Evolutionary conservation across 1,284 basidiomycete species (phyloP).

Genomic region (Amylostereum areolatum): DNA sequence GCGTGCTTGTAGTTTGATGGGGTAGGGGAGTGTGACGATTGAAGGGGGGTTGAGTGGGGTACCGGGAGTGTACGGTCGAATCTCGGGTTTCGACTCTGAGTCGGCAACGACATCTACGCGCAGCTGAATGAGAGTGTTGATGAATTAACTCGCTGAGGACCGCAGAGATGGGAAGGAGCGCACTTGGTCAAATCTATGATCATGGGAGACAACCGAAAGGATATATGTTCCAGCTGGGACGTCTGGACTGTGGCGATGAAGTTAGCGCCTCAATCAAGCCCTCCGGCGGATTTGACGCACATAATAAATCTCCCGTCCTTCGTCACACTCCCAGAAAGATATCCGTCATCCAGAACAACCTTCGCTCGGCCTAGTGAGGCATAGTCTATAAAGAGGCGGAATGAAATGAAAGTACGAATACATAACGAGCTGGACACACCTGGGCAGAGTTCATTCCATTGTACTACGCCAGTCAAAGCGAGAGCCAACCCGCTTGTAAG

Average conservation of each 20-base stretch:
- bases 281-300: constrained; percentile 30
- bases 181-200: constrained; percentile 67
- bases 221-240: constrained; percentile 62
- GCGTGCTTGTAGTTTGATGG: constrained; percentile 50
- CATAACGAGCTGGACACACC: constrained; percentile 32
- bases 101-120: constrained; percentile 54
- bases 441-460: constrained; percentile 62
- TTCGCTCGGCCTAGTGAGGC: constrained; percentile 47
- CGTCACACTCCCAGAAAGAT: constrained; percentile 44
- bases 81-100: constrained; percentile 38
- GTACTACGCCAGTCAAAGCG: constrained; percentile 53
- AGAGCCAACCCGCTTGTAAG: constrained; percentile 29
- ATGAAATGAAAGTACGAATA: not conserved
- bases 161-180: constrained; percentile 11
- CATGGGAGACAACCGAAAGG: constrained; percentile 58
- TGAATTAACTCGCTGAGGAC: not conserved
- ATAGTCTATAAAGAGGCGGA: constrained; percentile 27
- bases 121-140: constrained; percentile 31
- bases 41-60: constrained; percentile 63
- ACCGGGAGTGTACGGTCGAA: constrained; percentile 60
- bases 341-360: constrained; percentile 56
- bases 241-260: constrained; percentile 38
- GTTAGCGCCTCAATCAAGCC: too few species aligned
- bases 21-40: constrained; percentile 57
- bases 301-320: constrained; percentile 59